Conservation (phyloP, 768 basidiomycete genomes). For the Leccinum ochraceum region DNA sequence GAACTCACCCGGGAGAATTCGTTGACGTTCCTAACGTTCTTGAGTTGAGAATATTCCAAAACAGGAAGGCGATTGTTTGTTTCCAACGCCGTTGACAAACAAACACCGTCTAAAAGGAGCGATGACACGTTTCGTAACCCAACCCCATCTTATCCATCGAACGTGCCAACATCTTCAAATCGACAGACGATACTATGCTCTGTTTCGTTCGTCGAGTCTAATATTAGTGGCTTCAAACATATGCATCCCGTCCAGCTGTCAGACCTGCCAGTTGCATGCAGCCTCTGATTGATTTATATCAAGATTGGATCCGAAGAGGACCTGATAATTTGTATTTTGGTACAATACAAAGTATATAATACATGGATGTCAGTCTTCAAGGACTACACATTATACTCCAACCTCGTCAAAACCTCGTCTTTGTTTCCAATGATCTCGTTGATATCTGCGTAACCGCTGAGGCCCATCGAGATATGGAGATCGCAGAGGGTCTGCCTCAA, state of each 20-base stretch:
- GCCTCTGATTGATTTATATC: no score
- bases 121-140: no score
- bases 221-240: background rate
- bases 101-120: background rate
- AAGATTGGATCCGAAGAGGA: no score
- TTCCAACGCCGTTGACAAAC: slow-evolving; percentile 13
- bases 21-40: background rate
- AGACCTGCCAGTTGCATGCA: no score
- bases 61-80: slow-evolving; percentile 21
- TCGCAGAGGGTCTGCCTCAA: slow-evolving; percentile 68
- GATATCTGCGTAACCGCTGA: slow-evolving; percentile 58
- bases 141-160: no score
- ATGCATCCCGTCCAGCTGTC: background rate
- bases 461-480: slow-evolving; percentile 61
- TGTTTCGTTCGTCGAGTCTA: no score
- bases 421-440: slow-evolving; percentile 63
- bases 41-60: background rate
- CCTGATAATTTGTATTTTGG: background rate
- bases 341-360: background rate
- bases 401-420: slow-evolving; percentile 28
- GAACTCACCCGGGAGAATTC: background rate
- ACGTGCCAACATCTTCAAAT: no score
- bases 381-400: slow-evolving; percentile 22
- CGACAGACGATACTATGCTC: no score
- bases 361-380: background rate